These are phyloP conservation scores for Crithidia fasciculata DNA, from an alignment of 208 protist genomes.

Conservation along the genomic window DNA sequence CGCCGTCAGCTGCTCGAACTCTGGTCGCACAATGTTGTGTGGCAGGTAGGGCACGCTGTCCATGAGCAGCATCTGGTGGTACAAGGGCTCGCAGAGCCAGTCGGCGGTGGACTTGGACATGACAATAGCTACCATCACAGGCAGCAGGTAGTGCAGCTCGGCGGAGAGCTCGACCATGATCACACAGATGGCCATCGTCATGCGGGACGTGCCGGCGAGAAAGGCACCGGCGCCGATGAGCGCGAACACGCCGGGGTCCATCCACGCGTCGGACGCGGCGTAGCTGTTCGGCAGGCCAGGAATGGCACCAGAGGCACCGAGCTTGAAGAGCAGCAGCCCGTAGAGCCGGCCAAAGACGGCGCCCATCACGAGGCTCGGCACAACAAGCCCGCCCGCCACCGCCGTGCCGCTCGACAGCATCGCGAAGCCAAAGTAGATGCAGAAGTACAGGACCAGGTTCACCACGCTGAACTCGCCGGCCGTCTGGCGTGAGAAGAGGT, in stretches of 20 bases:
- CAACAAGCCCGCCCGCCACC: slow-evolving; percentile 88
- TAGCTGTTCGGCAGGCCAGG: slow-evolving; percentile 53
- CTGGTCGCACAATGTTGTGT: slow-evolving; percentile 55
- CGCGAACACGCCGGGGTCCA: slow-evolving; percentile 93
- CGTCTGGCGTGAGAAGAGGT: slow-evolving; percentile 90
- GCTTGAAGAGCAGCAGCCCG: slow-evolving; percentile 78
- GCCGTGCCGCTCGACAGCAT: slow-evolving; percentile 75
- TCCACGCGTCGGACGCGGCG: slow-evolving; percentile 61
- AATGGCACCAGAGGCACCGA: slow-evolving; percentile 28
- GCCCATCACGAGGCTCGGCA: slow-evolving; percentile 92
- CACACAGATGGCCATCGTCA: slow-evolving; percentile 94
- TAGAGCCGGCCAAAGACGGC: slow-evolving; percentile 86
- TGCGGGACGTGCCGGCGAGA: slow-evolving; percentile 90
- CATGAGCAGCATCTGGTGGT: slow-evolving; percentile 91
- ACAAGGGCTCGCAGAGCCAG: slow-evolving; percentile 88
- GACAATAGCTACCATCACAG: slow-evolving; percentile 94
- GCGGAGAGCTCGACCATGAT: slow-evolving; percentile 95
- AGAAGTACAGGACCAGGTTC: slow-evolving; percentile 76
- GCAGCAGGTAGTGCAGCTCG: slow-evolving; percentile 93
- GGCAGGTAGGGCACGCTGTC: slow-evolving; percentile 90
- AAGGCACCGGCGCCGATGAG: slow-evolving; percentile 94
- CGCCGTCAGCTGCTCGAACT: slow-evolving; percentile 89
- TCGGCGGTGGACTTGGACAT: slow-evolving; percentile 92
- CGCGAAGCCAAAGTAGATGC: slow-evolving; percentile 85
- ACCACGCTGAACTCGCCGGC: slow-evolving; percentile 67